Evolutionary conservation across 805 yeast species (phyloP).

Genomic region (Spencermartinsiella europaea): DNA sequence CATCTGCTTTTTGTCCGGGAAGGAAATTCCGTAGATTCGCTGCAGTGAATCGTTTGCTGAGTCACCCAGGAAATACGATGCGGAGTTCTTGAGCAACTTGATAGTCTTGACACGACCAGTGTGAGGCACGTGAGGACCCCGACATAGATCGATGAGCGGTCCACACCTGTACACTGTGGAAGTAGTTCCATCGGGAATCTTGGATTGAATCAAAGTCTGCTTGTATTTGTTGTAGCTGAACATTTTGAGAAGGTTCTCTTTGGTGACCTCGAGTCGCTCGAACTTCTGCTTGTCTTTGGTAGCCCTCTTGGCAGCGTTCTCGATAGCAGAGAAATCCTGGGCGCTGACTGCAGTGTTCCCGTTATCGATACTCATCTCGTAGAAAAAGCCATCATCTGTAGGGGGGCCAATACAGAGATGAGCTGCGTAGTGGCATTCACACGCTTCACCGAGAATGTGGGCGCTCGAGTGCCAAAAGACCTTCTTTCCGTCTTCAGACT

Average conservation of each 20-base stretch:
- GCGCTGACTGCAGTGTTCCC: slow-evolving; percentile 75
- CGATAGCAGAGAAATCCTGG: slow-evolving; percentile 77
- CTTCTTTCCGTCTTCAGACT: slow-evolving; percentile 86
- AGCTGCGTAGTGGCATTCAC: slow-evolving; percentile 94
- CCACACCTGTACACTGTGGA: slow-evolving; percentile 98
- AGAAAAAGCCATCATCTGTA: slow-evolving; percentile 95
- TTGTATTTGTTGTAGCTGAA: slow-evolving; percentile 94
- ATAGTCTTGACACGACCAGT: slow-evolving; percentile 94
- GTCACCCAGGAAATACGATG: slow-evolving; percentile 94
- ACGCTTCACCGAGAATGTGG: slow-evolving; percentile 95
- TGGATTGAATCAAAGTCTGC: slow-evolving; percentile 76
- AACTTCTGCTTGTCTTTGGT: slow-evolving; percentile 94
- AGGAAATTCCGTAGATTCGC: slow-evolving; percentile 95
- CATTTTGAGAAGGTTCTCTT: slow-evolving; percentile 88
- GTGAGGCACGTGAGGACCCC: slow-evolving; percentile 97
- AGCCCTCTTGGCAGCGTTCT: slow-evolving; percentile 80
- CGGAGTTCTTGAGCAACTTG: slow-evolving; percentile 90
- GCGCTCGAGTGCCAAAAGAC: slow-evolving; percentile 99
- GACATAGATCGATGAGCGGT: slow-evolving; percentile 91
- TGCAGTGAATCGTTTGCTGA: slow-evolving; percentile 89
- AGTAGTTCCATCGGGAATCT: slow-evolving; percentile 92
- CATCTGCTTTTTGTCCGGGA: slow-evolving; percentile 97
- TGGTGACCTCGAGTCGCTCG: slow-evolving; percentile 86
- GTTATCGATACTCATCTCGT: slow-evolving; percentile 82
- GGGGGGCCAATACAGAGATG: slow-evolving; percentile 95